A percentile compares a stretch with the other conserved stretches of the same genome.
These are phyloP conservation scores for Globisporangium perplexum DNA, from an alignment of 352 stramenopile species.

Conservation along the genomic window DNA sequence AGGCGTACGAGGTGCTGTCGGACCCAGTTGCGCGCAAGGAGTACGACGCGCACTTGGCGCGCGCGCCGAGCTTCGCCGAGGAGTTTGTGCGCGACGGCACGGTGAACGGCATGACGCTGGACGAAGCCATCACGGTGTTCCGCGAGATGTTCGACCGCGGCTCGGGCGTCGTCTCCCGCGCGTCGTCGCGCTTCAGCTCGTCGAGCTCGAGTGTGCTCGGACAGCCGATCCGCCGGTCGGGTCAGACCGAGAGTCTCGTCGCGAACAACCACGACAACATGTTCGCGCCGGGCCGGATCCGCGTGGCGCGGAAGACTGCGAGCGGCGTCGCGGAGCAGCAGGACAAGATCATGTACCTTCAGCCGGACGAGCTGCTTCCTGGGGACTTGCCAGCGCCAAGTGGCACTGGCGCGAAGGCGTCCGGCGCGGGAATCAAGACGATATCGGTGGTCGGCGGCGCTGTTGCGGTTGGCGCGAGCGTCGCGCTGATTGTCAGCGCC, in stretches of 20 bases:
- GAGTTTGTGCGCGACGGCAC: slow-evolving; percentile 78
- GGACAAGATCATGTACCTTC: slow-evolving; percentile 72
- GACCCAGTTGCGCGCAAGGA: slow-evolving; percentile 46
- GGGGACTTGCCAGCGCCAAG: slow-evolving; percentile 40
- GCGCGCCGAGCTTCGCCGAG: slow-evolving; percentile 46
- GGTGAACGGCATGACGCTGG: slow-evolving; percentile 76
- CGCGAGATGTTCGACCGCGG: slow-evolving; percentile 65
- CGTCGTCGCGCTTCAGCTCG: slow-evolving; percentile 57
- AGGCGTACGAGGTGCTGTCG: slow-evolving; percentile 79
- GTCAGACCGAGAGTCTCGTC: slow-evolving; percentile 21
- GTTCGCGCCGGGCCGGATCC: slow-evolving; percentile 65
- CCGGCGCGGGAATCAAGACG: slow-evolving; percentile 32
- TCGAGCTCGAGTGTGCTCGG: slow-evolving; percentile 67
- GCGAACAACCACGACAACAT: slow-evolving; percentile 85
- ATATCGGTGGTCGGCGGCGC: slow-evolving; percentile 69
- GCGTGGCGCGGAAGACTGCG: slow-evolving; percentile 43
- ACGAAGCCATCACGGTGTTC: slow-evolving; percentile 81
- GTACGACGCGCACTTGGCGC: slow-evolving; percentile 60
- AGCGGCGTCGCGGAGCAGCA: slow-evolving; percentile 37
- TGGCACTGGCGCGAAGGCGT: slow-evolving; percentile 1
- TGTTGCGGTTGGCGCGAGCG: slow-evolving; percentile 68
- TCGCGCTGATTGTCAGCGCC: slow-evolving; percentile 70
- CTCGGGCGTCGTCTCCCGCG: slow-evolving; percentile 45
- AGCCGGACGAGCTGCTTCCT: slow-evolving; percentile 65
- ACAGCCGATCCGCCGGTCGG: slow-evolving; percentile 35